These are phyloP conservation scores for Lagenidium giganteum DNA, from an alignment of 352 stramenopile species.

Conservation along the genomic window DNA sequence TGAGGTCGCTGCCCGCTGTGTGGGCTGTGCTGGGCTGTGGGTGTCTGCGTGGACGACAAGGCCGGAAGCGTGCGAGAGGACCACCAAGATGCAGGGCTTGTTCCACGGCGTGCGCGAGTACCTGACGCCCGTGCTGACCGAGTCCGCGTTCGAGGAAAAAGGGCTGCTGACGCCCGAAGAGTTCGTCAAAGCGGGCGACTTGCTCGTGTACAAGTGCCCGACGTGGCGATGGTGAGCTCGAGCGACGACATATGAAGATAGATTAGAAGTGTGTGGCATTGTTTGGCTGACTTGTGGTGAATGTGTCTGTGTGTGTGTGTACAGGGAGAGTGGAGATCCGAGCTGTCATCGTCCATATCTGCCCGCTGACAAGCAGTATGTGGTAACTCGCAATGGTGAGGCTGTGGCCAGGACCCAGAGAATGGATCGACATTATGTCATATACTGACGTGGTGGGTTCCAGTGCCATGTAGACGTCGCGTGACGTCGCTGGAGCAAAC, in stretches of 20 bases:
- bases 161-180: slow-evolving; percentile 96
- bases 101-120: slow-evolving; percentile 78
- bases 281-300: no score
- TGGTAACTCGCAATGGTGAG: slow-evolving; percentile 73
- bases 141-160: slow-evolving; percentile 89
- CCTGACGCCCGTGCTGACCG: slow-evolving; percentile 82
- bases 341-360: slow-evolving; percentile 48
- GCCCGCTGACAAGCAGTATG: slow-evolving; percentile 77
- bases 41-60: no score
- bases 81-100: slow-evolving; percentile 64
- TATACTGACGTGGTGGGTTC: no score
- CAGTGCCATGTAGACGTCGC: slow-evolving; percentile 83
- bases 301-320: no score
- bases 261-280: no score
- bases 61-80: no score
- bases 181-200: slow-evolving; percentile 91
- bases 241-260: no score
- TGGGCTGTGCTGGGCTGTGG: no score
- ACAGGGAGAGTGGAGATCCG: slow-evolving; percentile 63
- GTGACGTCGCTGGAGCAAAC: slow-evolving; percentile 63
- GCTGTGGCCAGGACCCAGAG: no score
- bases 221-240: slow-evolving; percentile 96
- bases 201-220: slow-evolving; percentile 94
- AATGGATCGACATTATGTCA: no score
- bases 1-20: no score